phyloP scores from a whole-genome alignment of 352 stramenopile species.

The Pythium volutum region DNA sequence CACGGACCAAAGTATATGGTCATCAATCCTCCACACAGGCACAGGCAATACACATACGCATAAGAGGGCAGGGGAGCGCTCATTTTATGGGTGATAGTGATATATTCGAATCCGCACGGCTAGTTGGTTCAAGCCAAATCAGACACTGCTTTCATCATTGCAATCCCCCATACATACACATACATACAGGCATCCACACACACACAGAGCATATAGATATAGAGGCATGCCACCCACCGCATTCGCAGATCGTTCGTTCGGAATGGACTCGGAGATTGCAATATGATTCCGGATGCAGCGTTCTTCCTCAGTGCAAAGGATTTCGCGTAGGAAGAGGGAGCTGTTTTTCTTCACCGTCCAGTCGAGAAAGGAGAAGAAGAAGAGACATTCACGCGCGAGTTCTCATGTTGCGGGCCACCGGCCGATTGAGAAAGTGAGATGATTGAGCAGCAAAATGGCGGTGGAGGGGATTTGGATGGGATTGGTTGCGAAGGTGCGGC shows the following conservation, averaged over 20 bases:
- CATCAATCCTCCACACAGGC: conserved; percentile 55
- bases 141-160: conserved; percentile 84
- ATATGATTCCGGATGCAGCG: conserved; percentile 90
- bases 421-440: conserved; percentile 21
- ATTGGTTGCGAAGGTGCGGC: conserved; percentile 16
- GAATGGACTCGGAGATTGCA: conserved; percentile 77
- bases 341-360: conserved; percentile 80
- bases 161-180: conserved; percentile 35
- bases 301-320: conserved; percentile 59
- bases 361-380: conserved; percentile 12
- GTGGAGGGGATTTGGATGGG: background rate
- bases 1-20: conserved; percentile 91
- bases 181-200: conserved; percentile 18
- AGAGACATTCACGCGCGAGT: background rate
- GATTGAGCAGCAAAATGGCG: background rate
- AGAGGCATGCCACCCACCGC: conserved; percentile 20
- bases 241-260: background rate
- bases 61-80: conserved; percentile 44
- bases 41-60: conserved; percentile 15
- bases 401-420: background rate
- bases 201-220: conserved; percentile 24
- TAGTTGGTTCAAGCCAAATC: conserved; percentile 91
- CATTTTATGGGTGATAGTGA: conserved; percentile 94
- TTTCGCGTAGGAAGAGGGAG: conserved; percentile 86
- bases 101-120: conserved; percentile 88